These are phyloP conservation scores for Boechera stricta DNA, from an alignment of 345 rosid species.

Conservation along the genomic window DNA sequence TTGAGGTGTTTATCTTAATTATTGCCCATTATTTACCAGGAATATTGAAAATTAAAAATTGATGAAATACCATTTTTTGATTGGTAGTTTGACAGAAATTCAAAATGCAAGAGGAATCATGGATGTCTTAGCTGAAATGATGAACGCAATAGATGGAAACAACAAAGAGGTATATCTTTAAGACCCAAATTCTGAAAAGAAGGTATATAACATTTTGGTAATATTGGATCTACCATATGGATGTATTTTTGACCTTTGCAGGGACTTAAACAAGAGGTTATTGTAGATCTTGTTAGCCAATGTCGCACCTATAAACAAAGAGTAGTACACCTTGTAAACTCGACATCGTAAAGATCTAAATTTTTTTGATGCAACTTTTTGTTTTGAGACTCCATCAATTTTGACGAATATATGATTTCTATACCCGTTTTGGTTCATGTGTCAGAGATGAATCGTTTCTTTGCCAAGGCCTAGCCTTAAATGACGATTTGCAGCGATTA, in stretches of 20 bases:
- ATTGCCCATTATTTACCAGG: not conserved
- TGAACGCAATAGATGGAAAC: slow-evolving; percentile 79
- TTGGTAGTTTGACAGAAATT: slow-evolving; percentile 83
- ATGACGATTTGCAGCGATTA: slow-evolving; percentile 93
- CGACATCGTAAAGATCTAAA: slow-evolving; percentile 71
- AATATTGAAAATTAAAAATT: not conserved
- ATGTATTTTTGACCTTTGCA: slow-evolving; percentile 32
- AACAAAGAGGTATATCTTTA: slow-evolving; percentile 75
- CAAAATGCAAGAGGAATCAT: slow-evolving; percentile 96
- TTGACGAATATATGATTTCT: not conserved
- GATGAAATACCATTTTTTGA: slow-evolving; percentile 1
- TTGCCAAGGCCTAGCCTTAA: slow-evolving; percentile 87
- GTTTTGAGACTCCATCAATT: not conserved
- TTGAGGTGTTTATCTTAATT: slow-evolving; percentile 60
- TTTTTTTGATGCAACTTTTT: not conserved
- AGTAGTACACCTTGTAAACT: slow-evolving; percentile 97
- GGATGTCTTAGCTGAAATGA: slow-evolving; percentile 98
- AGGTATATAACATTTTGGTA: not conserved
- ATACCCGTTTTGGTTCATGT: slow-evolving; percentile 17
- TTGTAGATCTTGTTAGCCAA: slow-evolving; percentile 93
- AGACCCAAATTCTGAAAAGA: not conserved
- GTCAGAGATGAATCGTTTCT: slow-evolving; percentile 90
- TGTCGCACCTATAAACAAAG: slow-evolving; percentile 96
- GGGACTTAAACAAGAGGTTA: slow-evolving; percentile 95
- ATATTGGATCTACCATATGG: no score